A percentile compares a stretch with the other conserved stretches of the same genome.
phyloP scores from a whole-genome alignment of 441 rosid genomes.

The Gossypium davidsonii region DNA sequence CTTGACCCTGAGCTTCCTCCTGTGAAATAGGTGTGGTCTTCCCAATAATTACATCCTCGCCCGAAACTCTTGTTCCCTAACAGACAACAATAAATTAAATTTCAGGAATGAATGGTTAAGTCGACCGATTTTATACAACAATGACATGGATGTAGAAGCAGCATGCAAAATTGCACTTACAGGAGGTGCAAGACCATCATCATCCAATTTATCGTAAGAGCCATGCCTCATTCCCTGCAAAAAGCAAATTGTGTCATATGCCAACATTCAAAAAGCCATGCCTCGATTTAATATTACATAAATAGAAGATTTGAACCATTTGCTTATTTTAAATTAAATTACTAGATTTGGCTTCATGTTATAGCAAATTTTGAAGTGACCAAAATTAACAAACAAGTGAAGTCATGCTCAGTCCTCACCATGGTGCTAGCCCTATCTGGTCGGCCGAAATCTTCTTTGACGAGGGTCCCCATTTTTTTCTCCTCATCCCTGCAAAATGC shows the following conservation, averaged over 20 bases:
- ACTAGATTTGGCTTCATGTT: neutral
- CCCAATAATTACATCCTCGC: constrained; percentile 96
- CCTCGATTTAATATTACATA: neutral
- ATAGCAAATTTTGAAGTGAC: neutral
- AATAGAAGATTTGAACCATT: neutral
- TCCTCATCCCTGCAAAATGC: constrained; percentile 81
- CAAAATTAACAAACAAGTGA: neutral
- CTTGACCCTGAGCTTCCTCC: constrained; percentile 92
- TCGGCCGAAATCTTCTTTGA: constrained; percentile 96
- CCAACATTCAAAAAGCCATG: neutral
- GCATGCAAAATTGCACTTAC: constrained; percentile 34
- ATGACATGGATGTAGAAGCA: neutral
- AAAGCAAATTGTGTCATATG: constrained; percentile 19
- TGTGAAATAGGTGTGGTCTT: constrained; percentile 89
- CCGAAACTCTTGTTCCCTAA: constrained; percentile 95
- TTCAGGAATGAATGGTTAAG: constrained; percentile 13
- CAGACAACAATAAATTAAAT: constrained; percentile 9
- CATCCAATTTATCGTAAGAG: constrained; percentile 93
- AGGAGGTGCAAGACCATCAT: constrained; percentile 99
- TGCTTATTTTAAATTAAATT: neutral
- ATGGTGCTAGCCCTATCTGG: constrained; percentile 87
- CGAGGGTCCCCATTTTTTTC: constrained; percentile 98
- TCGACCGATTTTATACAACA: neutral
- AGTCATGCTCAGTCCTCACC: constrained; percentile 37
- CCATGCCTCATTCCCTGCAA: constrained; percentile 98